Evolutionary conservation across 129 eudicot species (phyloP).

Genomic region (Lonicera japonica): DNA sequence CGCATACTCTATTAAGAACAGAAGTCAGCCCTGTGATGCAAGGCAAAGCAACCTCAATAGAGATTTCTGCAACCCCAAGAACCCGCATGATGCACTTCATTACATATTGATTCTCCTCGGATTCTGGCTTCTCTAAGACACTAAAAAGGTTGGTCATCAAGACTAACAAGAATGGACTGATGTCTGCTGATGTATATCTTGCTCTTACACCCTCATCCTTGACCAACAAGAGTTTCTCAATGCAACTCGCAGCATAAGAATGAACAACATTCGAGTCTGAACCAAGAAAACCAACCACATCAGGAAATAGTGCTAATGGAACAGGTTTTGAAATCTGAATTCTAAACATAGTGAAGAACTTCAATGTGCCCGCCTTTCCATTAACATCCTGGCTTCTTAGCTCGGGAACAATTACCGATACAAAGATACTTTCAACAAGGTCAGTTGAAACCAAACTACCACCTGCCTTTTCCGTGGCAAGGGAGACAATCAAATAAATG

Average conservation of each 20-base stretch:
- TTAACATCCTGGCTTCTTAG: slow-evolving; percentile 69
- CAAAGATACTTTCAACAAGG: slow-evolving; percentile 67
- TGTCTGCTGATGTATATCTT: slow-evolving; percentile 65
- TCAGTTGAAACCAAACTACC: slow-evolving; percentile 74
- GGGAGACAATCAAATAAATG: slow-evolving; percentile 78
- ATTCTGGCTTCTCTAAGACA: slow-evolving; percentile 75
- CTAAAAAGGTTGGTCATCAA: slow-evolving; percentile 82
- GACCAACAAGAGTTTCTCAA: slow-evolving; percentile 81
- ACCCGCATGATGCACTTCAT: slow-evolving; percentile 98
- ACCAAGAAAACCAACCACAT: slow-evolving; percentile 62
- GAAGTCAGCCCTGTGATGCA: slow-evolving; percentile 62
- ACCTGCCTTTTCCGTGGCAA: slow-evolving; percentile 61
- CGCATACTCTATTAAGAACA: slow-evolving; percentile 76
- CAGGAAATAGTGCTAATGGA: slow-evolving; percentile 69
- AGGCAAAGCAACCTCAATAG: slow-evolving; percentile 71
- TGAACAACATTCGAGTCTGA: slow-evolving; percentile 88
- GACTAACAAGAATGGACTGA: slow-evolving; percentile 58
- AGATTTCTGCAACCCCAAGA: slow-evolving; percentile 77
- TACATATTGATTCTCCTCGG: slow-evolving; percentile 91
- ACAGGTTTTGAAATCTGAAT: slow-evolving; percentile 57
- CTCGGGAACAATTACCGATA: slow-evolving; percentile 81
- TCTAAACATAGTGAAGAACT: slow-evolving; percentile 80
- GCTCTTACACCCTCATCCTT: slow-evolving; percentile 71
- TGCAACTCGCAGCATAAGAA: slow-evolving; percentile 94
- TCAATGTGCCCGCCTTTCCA: slow-evolving; percentile 84